Percentiles rank a stretch among this genome's conserved stretches.
Evolutionary conservation across 169 alveolate genomes (phyloP).

Genomic region (Plasmodium relictum): DNA sequence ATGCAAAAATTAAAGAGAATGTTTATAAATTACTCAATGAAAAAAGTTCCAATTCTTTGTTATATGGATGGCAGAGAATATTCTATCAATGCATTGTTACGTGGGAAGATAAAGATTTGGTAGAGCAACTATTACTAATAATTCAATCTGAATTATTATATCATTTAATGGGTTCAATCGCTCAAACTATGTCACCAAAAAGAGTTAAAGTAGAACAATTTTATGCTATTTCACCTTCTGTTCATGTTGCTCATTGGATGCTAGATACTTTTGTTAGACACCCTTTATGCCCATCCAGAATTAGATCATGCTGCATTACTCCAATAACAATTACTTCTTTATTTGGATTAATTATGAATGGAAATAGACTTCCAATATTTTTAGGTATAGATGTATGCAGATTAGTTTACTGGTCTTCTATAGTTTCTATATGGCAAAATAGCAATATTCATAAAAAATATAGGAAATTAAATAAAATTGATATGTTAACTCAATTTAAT

Average conservation of each 20-base stretch:
- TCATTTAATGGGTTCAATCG: constrained; percentile 88
- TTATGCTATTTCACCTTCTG: constrained; percentile 86
- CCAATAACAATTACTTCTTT: constrained; percentile 84
- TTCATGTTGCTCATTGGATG: constrained; percentile 91
- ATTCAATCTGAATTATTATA: constrained; percentile 85
- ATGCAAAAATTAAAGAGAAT: constrained; percentile 56
- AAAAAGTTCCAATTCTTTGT: constrained; percentile 79
- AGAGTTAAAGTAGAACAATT: constrained; percentile 79
- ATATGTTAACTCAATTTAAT: constrained; percentile 51
- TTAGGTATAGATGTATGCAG: constrained; percentile 90
- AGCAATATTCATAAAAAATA: constrained; percentile 12
- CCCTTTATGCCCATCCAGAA: constrained; percentile 90
- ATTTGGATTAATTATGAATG: constrained; percentile 88
- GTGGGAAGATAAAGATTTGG: constrained; percentile 59
- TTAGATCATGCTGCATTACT: constrained; percentile 84
- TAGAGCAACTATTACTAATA: constrained; percentile 62
- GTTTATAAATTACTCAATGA: constrained; percentile 77
- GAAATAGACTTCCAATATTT: constrained; percentile 89
- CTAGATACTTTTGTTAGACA: constrained; percentile 90
- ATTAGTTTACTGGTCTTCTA: constrained; percentile 85
- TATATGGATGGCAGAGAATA: constrained; percentile 89
- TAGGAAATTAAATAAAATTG: constrained; percentile 54
- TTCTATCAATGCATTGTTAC: constrained; percentile 79
- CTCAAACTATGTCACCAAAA: constrained; percentile 80
- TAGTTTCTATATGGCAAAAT: constrained; percentile 51